Evolutionary conservation across 1,284 basidiomycete genomes (phyloP), one percentile per base, ranked within the genome.

Genomic region (Cutaneotrichosporon spelunceum): DNA sequence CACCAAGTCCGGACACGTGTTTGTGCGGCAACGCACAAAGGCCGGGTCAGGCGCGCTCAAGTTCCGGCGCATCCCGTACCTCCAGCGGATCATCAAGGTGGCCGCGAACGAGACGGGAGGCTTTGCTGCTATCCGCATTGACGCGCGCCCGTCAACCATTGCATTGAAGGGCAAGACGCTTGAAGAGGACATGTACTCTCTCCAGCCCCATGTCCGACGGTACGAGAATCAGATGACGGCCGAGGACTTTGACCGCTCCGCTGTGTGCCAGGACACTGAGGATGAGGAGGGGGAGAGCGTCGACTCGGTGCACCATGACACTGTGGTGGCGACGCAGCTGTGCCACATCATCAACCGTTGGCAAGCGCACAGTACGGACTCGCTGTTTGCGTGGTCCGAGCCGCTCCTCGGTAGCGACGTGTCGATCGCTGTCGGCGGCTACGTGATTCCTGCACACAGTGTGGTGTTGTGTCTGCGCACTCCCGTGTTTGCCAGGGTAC

Each of bases 1-100:
- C 78, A 98, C 95, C 0, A 87, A 89, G 68, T 93, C 93, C 1
- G 95, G 95, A 0, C 93, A 98, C 70, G 93, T 97, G 30, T 98
- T 91, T 71, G 84, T 94, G 24, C 87, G 91, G 27, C 84, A 87
- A 21, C 84, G 90, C 21, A 64, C 69, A 47, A 80, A 81, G 64
- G 65, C 63, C 61, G 79, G 65, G 11, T 80, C 79, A 3, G 90
- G 90, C 69, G 78, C 86, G 2, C 87, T 87, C 79, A 91, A 90
- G 79, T 98, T 95, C 74, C 85, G 87, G 56, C 86, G 88, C 16
- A 81, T 97, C 0, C 88, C 90, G 0, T 87, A 87, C 67, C 80
- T 97, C 1, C 93, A 98, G 72, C 87, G 95, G 14, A 86, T 90
- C 23, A 86, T 89, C 55, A 83, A 85, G 45, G 96, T 99, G 4